Evolutionary conservation across 805 yeast genomes (phyloP).

Genomic region (Candida patagonica): DNA sequence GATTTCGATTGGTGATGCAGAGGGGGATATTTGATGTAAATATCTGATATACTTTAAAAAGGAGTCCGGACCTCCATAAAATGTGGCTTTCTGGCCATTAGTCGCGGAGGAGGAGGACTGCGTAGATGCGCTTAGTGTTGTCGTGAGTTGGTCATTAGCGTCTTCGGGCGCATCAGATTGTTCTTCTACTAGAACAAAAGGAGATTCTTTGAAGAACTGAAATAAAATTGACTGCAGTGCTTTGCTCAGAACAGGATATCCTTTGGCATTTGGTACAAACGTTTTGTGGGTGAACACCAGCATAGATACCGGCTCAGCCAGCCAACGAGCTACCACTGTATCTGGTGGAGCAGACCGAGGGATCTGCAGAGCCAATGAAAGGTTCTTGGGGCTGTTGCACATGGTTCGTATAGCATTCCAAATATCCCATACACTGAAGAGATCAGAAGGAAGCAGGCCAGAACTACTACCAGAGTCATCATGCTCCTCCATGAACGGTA

Average conservation of each 20-base stretch:
- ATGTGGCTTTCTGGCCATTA: slow-evolving; percentile 11
- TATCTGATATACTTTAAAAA: slow-evolving; percentile 20
- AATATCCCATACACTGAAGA: slow-evolving; percentile 59
- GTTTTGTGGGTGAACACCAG: slow-evolving; percentile 46
- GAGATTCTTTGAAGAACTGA: slow-evolving; percentile 35
- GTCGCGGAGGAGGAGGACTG: slow-evolving; percentile 10
- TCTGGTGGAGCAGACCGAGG: slow-evolving; percentile 51
- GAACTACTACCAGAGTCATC: slow-evolving; percentile 28
- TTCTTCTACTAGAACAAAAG: slow-evolving; percentile 33
- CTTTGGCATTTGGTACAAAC: slow-evolving; percentile 50
- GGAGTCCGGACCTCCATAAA: slow-evolving; percentile 17
- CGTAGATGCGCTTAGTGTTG: not conserved
- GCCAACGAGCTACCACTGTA: slow-evolving; percentile 49
- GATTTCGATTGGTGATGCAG: slow-evolving; percentile 25
- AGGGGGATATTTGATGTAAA: slow-evolving; percentile 18
- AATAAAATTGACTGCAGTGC: slow-evolving; percentile 42
- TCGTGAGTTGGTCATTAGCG: slow-evolving; percentile 26
- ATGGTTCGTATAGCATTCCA: slow-evolving; percentile 58
- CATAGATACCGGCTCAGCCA: slow-evolving; percentile 56
- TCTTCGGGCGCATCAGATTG: slow-evolving; percentile 36
- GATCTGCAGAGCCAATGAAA: slow-evolving; percentile 67
- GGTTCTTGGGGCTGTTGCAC: slow-evolving; percentile 43
- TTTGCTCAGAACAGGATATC: slow-evolving; percentile 56
- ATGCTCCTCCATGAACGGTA: slow-evolving; percentile 29
- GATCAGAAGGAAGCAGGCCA: slow-evolving; percentile 30